Percentiles rank a stretch among this genome's conserved stretches.
Conservation (phyloP, 306 rosid genomes). For the Dalbergia oliveri region DNA sequence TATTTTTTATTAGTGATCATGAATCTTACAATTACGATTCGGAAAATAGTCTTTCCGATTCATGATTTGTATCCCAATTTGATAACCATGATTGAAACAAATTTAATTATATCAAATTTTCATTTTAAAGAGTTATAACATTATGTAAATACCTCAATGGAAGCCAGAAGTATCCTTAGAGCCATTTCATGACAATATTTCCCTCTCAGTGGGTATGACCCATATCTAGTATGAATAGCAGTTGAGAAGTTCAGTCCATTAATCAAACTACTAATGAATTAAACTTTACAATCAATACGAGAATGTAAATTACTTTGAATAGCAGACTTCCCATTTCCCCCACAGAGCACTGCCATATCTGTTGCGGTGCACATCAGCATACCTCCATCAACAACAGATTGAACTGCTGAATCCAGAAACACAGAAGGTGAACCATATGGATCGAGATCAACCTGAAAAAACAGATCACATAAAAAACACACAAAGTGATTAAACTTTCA, state of each 20-base stretch:
- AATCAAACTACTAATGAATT: conserved; percentile 25
- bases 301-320: conserved; percentile 78
- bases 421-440: conserved; percentile 98
- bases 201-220: conserved; percentile 84
- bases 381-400: conserved; percentile 97
- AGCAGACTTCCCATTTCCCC: conserved; percentile 99
- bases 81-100: conserved; percentile 13
- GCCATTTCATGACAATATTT: conserved; percentile 94
- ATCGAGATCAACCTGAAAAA: conserved; percentile 96
- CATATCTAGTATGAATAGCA: conserved; percentile 66
- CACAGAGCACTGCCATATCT: conserved; percentile 98
- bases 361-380: conserved; percentile 99
- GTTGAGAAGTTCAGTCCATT: conserved; percentile 37
- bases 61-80: no score
- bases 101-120: conserved; percentile 1
- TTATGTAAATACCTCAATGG: conserved; percentile 71
- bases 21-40: no score
- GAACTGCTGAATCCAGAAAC: conserved; percentile 97
- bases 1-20: no score
- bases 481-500: conserved; percentile 16
- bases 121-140: not conserved
- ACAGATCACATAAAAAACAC: conserved; percentile 15
- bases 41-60: no score
- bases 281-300: conserved; percentile 37
- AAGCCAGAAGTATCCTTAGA: conserved; percentile 85